Evolutionary conservation across 257 asterid species (phyloP), one percentile per base, ranked within the genome.

Genomic region (Catharanthus roseus): DNA sequence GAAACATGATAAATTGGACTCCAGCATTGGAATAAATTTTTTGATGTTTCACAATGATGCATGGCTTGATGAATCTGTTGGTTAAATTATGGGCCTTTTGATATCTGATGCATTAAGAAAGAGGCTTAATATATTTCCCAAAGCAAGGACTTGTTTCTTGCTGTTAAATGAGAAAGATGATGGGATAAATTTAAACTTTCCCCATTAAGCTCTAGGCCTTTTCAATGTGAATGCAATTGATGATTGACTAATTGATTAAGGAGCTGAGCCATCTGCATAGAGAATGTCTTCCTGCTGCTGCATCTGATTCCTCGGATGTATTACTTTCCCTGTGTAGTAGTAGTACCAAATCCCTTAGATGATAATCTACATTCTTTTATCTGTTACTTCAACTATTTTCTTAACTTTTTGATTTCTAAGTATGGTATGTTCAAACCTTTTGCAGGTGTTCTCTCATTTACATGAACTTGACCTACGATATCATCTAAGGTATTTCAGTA

Each of bases 391-490:
- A 41, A 44, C 44, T 75, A 55, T 68, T 68, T 55, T 78, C 39
- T 41, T 77, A 16, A 31, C 31, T 3, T 21, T 75, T 75, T 66
- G 58, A 61, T 74, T 67, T 60, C 72, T 68, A 29, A 42, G 70
- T 31, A 54, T 61, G 42, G 70, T 68, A 71, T 33, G 31, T 58
- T 72, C 28, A 57, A 71, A 50, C 75, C 50, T 66, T 61, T 60
- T 85, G 83, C 95, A 93, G 99, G 99, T 93, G 36, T 93, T 93
- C 82, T 87, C 93, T 38, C 99, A 93, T 87, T 82, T 93, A 81
- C 99, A 93, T 72, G 96, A 91, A 78, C 97, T 93, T 38, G 99
- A 93, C 81, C 80, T 93, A 47, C 86, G 83, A 51, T 93, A 89
- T 82, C 99, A 93, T 79, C 96, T 93, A 29, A 93, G 99, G 99